Evolutionary conservation across 768 basidiomycete genomes (phyloP), one percentile per base, ranked within the genome.

Genomic region (Wakefieldia striispora): DNA sequence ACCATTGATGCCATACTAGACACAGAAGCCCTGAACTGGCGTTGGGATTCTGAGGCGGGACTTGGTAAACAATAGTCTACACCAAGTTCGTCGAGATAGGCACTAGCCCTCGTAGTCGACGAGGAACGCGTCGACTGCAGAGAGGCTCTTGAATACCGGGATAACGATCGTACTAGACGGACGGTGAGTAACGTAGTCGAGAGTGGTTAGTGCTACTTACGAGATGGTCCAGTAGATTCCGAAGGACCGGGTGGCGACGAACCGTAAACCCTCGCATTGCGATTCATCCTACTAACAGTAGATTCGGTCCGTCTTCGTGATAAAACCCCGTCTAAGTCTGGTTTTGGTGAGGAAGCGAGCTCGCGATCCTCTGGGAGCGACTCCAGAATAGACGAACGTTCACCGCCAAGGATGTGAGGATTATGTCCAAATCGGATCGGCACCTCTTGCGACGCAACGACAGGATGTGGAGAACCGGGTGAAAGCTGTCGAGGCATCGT

Each of bases 1-100:
- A 79, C 71, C 50, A 82, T 65, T 0, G 83, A 82, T 23, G 76
- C 75, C 43, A 84, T 65, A 55, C 81, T 84, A 40, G 72, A 74
- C 43, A 77, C 68, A 5, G 83, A 84, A 24, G 68, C 68, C 33
- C 72, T 65, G 20, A 63, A 59, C 14, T 34, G 45, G 19, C 19
- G 43, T 10, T 54, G 52, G 37, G 50, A 40, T 29, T 56, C 62
- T 10, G 62, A 54, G 8, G 55, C 47, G 11, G 60, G 60, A 36
- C 47, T 59, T 21, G 57, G 58, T 34, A 68, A 47, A 26, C 57
- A 54, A 29, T 70, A 61, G 41, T 67, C 63, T 13, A 68, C 56
- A 11, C 20, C 57, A n/a, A 69, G 59, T 39, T 69, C 69, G 6
- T 62, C 66, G 24, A 71, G 48, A 37, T 69, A 70, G 10, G 57